Evolutionary conservation across 768 basidiomycete genomes (phyloP).

Genomic region (Lentinula raphanica): DNA sequence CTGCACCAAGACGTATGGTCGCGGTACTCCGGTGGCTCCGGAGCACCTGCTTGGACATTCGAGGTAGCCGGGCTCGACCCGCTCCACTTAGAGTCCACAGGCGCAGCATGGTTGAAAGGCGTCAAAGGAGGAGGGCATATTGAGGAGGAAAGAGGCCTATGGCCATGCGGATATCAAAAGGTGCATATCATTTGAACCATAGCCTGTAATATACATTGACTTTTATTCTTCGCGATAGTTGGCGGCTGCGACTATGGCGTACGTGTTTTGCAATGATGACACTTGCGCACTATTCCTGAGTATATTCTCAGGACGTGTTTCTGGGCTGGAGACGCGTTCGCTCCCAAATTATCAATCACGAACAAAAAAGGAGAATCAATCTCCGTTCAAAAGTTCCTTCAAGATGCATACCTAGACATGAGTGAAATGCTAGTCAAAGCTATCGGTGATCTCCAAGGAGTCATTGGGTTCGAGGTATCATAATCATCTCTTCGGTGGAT

Average conservation of each 20-base stretch:
- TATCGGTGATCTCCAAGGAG: constrained; percentile 69
- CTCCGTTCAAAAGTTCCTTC: constrained; percentile 77
- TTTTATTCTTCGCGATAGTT: constrained; percentile 25
- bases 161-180: constrained; percentile 94
- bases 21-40: constrained; percentile 89
- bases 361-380: constrained; percentile 42
- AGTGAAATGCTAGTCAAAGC: constrained; percentile 62
- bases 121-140: constrained; percentile 71
- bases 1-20: constrained; percentile 98
- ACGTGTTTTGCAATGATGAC: constrained; percentile 21
- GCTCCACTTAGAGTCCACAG: constrained; percentile 69
- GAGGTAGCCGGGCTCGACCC: constrained; percentile 84
- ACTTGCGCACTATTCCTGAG: not conserved
- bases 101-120: constrained; percentile 84
- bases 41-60: constrained; percentile 95
- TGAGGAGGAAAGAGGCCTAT: constrained; percentile 76
- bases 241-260: constrained; percentile 92
- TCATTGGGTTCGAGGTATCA: constrained; percentile 85
- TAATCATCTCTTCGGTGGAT: not conserved
- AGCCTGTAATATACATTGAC: not conserved
- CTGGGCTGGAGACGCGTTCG: constrained; percentile 87
- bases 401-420: constrained; percentile 75
- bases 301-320: constrained; percentile 69
- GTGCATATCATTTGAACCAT: not conserved
- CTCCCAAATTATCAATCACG: constrained; percentile 64